A percentile compares a stretch with the other conserved stretches of the same genome.
phyloP scores from a whole-genome alignment of 495 filamentous ascomycete genomes.

The Parachaetomium inaequale region DNA sequence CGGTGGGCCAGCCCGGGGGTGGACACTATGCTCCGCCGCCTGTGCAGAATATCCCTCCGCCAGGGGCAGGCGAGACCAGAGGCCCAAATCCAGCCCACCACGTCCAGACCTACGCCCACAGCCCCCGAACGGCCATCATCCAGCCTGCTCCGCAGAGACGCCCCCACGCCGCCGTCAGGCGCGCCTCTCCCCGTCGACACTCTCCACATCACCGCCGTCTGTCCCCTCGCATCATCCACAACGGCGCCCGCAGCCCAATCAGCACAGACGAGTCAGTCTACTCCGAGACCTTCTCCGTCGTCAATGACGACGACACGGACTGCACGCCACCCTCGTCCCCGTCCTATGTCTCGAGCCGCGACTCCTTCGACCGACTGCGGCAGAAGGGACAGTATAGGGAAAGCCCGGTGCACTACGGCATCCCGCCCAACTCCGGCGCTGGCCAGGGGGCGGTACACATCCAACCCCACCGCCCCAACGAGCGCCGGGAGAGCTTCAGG shows the following conservation, averaged over 20 bases:
- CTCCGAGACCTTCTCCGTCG: conserved; percentile 7
- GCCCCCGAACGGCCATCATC: background rate
- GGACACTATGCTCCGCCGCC: background rate
- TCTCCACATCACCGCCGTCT: background rate
- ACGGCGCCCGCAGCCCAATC: background rate
- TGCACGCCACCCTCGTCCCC: conserved; percentile 3
- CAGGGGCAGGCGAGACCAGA: background rate
- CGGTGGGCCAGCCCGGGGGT: background rate
- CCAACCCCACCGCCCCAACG: background rate
- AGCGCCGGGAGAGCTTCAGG: background rate
- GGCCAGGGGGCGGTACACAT: conserved; percentile 5
- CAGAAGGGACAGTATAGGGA: background rate
- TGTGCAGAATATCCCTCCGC: background rate
- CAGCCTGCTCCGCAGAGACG: background rate
- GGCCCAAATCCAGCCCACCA: background rate
- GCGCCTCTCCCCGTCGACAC: background rate
- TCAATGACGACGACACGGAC: conserved; percentile 2
- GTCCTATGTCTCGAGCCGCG: background rate
- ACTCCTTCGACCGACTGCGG: background rate
- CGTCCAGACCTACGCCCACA: background rate
- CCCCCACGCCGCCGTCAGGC: background rate
- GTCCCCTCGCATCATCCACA: background rate
- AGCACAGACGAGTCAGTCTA: conserved; percentile 16
- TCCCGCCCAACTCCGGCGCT: background rate
- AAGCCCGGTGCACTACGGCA: conserved; percentile 10